These are phyloP conservation scores for Phylloboletellus chloephorus DNA, from an alignment of 1,284 basidiomycete genomes.

Conservation along the genomic window DNA sequence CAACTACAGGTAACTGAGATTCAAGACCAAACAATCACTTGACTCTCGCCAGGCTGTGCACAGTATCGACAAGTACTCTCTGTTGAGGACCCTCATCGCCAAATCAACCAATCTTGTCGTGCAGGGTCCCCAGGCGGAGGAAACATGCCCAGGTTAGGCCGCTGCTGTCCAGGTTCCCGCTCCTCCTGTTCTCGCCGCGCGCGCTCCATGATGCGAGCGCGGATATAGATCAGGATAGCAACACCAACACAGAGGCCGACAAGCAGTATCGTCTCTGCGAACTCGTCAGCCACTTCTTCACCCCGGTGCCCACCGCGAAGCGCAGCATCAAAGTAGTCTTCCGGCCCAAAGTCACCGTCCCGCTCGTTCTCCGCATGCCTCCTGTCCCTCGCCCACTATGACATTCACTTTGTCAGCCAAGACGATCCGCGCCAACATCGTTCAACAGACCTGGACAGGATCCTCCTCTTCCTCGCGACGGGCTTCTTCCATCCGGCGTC, in stretches of 20 bases:
- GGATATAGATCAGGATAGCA: constrained; percentile 63
- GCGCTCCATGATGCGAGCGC: constrained; percentile 65
- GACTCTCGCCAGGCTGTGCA: not conserved
- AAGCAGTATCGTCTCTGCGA: constrained; percentile 67
- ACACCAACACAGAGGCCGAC: constrained; percentile 61
- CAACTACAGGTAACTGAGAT: too few species aligned
- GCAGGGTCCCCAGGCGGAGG: constrained; percentile 61
- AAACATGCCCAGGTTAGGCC: constrained; percentile 42
- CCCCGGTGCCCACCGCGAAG: constrained; percentile 54
- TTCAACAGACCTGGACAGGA: constrained; percentile 51
- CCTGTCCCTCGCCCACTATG: constrained; percentile 71
- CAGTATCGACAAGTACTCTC: not conserved
- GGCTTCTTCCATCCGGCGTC: constrained; percentile 42
- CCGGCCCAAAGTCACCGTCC: constrained; percentile 69
- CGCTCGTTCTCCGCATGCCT: constrained; percentile 65
- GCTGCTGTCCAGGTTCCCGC: constrained; percentile 19
- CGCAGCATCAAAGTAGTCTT: constrained; percentile 73
- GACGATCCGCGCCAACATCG: not conserved
- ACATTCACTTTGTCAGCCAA: constrained; percentile 8
- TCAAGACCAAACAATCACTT: constrained; percentile 25
- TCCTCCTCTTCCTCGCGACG: constrained; percentile 55
- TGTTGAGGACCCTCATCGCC: constrained; percentile 31
- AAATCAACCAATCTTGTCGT: constrained; percentile 59
- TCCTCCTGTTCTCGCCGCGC: constrained; percentile 49
- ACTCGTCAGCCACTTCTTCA: constrained; percentile 57